These are phyloP conservation scores for Hanseniaspora pseudoguilliermondii DNA, from an alignment of 805 yeast genomes.

Conservation along the genomic window DNA sequence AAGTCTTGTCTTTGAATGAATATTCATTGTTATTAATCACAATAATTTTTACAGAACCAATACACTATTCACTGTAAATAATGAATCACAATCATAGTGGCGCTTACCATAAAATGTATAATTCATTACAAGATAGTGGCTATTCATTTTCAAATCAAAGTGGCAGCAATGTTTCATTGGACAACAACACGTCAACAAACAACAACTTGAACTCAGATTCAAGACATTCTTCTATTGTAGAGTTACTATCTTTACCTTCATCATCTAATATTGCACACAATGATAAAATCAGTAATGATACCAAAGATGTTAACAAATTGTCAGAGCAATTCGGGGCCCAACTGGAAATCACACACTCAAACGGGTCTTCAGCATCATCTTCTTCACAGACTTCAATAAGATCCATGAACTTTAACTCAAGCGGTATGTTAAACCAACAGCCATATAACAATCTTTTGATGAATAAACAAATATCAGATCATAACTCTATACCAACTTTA, in stretches of 20 bases:
- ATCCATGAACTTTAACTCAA: conserved; percentile 1
- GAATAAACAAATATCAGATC: neutral
- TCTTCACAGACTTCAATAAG: conserved; percentile 6
- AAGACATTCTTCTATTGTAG: conserved; percentile 12
- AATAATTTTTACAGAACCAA: too few species aligned
- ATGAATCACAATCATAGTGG: neutral
- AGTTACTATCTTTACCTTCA: conserved; percentile 8
- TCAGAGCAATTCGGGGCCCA: neutral
- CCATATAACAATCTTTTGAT: neutral
- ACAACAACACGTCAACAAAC: neutral
- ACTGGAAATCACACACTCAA: neutral
- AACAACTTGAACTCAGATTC: neutral
- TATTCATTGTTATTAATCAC: too few species aligned
- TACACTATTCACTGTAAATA: neutral
- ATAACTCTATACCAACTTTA: neutral
- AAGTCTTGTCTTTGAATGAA: too few species aligned
- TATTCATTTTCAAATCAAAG: neutral
- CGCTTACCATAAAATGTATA: conserved; percentile 2
- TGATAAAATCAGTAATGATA: neutral
- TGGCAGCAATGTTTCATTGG: neutral
- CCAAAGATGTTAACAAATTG: neutral
- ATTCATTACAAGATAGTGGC: neutral
- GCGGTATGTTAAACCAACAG: neutral
- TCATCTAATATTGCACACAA: neutral
- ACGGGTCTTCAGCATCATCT: neutral